Evolutionary conservation across 148 eudicot species (phyloP).

Genomic region (Tetragonia tetragonoides): DNA sequence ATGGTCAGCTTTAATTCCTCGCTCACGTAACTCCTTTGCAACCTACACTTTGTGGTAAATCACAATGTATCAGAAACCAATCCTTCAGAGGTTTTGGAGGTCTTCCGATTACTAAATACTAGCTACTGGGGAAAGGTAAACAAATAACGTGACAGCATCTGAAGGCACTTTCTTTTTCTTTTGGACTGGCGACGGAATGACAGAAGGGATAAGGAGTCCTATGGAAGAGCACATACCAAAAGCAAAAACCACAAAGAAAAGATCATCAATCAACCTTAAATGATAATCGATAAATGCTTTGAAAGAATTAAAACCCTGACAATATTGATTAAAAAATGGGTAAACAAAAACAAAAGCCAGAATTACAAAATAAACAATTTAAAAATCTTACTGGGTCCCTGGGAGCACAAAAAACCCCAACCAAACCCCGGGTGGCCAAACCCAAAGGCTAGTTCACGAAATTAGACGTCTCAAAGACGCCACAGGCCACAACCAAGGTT

Average conservation of each 20-base stretch:
- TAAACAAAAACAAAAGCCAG: background rate
- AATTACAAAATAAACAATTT: background rate
- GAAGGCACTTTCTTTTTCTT: background rate
- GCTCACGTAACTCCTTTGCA: constrained; percentile 79
- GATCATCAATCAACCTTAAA: background rate
- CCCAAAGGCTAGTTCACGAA: too few relatives aligned
- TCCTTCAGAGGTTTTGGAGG: background rate
- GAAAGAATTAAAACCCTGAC: background rate
- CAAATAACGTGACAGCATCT: background rate
- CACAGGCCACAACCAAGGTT: too few relatives aligned
- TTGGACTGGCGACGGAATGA: background rate
- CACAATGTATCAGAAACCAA: background rate
- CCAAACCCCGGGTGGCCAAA: too few relatives aligned
- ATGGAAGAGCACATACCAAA: background rate
- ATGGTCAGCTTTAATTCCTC: constrained; percentile 79
- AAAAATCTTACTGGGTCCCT: background rate
- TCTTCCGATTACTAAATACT: background rate
- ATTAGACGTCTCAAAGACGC: too few relatives aligned
- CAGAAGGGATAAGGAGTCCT: background rate
- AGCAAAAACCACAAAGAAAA: background rate
- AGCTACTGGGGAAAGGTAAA: background rate
- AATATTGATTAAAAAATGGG: background rate
- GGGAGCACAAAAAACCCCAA: too few relatives aligned
- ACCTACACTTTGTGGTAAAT: constrained; percentile 45
- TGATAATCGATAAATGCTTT: background rate